Conservation (phyloP, 2,329 filamentous ascomycete genomes). For the Incumbomyces delicatus region DNA sequence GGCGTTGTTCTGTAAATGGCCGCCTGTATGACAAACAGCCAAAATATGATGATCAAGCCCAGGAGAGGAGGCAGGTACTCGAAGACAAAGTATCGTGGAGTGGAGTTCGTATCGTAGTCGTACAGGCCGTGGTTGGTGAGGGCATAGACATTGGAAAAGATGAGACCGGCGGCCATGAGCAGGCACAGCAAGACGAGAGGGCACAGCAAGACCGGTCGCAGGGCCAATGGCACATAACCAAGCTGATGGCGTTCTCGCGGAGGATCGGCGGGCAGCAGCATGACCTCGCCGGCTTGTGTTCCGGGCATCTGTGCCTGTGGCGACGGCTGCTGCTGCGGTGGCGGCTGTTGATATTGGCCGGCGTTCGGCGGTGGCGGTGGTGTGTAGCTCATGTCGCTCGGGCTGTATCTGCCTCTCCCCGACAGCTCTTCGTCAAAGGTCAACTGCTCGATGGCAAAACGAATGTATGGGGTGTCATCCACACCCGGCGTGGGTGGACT, state of each 20-base stretch:
- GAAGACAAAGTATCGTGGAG: constrained; percentile 72
- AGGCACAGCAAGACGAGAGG: constrained; percentile 52
- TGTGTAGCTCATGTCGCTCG: constrained; percentile 19
- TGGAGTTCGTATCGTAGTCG: constrained; percentile 59
- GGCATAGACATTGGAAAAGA: constrained; percentile 64
- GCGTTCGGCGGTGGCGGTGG: not conserved
- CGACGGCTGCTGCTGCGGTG: constrained; percentile 11
- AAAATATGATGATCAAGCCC: constrained; percentile 62
- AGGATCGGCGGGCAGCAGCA: constrained; percentile 31
- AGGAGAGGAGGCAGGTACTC: constrained; percentile 73
- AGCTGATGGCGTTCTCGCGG: constrained; percentile 43
- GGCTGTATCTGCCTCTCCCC: constrained; percentile 43
- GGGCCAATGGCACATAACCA: constrained; percentile 59
- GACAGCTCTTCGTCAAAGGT: constrained; percentile 61
- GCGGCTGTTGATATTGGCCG: not conserved
- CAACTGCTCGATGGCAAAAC: constrained; percentile 79
- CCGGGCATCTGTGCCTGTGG: constrained; percentile 9
- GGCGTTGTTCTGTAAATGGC: constrained; percentile 69
- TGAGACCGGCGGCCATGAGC: constrained; percentile 61
- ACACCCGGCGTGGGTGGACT: constrained; percentile 59
- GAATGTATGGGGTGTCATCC: constrained; percentile 79
- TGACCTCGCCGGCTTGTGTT: constrained; percentile 18
- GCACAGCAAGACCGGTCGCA: constrained; percentile 57
- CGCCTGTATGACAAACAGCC: constrained; percentile 63
- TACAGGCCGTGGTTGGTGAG: constrained; percentile 53